Conservation (phyloP, 345 rosid genomes). For the Eucalyptus marginata region DNA sequence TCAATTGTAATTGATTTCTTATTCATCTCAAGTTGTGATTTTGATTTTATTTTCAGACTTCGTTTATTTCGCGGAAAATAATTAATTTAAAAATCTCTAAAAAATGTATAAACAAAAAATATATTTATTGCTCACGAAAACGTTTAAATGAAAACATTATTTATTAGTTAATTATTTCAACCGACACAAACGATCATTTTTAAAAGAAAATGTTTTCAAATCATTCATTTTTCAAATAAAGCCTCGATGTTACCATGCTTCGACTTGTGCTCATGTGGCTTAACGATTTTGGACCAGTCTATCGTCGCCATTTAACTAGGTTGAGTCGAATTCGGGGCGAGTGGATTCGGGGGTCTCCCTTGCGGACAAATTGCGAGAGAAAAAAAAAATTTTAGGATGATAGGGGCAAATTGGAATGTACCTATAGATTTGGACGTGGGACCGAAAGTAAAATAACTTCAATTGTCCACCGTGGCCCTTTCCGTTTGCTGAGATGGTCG, state of each 20-base stretch:
- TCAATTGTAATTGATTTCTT: background rate
- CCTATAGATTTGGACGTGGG: background rate
- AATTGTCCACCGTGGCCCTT: background rate
- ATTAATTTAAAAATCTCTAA: fast-evolving
- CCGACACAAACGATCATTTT: fast-evolving
- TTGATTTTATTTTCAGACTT: fast-evolving
- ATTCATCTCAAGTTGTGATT: background rate
- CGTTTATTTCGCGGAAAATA: fast-evolving
- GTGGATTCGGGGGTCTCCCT: background rate
- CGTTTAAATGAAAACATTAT: background rate
- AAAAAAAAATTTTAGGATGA: background rate
- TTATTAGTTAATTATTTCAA: fast-evolving
- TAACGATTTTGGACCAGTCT: background rate
- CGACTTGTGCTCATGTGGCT: background rate
- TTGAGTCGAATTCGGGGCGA: background rate
- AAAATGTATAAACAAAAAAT: fast-evolving
- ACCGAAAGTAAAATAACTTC: background rate
- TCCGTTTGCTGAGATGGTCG: background rate
- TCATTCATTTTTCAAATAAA: fast-evolving
- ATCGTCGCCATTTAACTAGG: background rate
- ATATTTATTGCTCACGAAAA: fast-evolving
- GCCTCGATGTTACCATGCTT: fast-evolving
- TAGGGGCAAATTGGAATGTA: background rate
- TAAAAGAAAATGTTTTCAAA: fast-evolving
- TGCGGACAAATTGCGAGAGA: background rate